Percentiles rank a stretch among this genome's conserved stretches.
Conservation (phyloP, 208 protist species). For the Wallacemonas collosoma region DNA sequence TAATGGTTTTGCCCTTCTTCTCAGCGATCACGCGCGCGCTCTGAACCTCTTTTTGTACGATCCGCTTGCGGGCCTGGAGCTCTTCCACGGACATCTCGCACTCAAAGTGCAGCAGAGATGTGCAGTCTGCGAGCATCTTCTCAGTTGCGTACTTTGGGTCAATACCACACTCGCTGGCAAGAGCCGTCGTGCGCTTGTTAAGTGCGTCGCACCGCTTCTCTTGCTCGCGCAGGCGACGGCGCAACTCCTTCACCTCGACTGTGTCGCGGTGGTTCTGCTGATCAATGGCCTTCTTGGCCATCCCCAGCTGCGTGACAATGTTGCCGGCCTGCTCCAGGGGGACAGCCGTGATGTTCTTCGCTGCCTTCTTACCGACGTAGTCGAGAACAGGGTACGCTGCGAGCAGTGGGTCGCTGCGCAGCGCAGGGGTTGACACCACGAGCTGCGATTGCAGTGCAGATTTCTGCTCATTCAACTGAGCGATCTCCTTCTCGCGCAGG, state of each 20-base stretch:
- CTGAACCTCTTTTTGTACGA: constrained; percentile 67
- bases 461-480: constrained; percentile 57
- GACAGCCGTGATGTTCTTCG: constrained; percentile 39
- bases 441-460: constrained; percentile 51
- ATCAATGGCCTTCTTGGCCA: constrained; percentile 63
- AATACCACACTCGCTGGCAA: constrained; percentile 46
- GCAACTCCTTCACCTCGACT: constrained; percentile 54
- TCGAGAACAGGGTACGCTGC: constrained; percentile 75
- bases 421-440: constrained; percentile 23
- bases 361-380: constrained; percentile 62
- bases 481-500: constrained; percentile 65
- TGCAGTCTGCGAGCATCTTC: constrained; percentile 14
- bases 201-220: constrained; percentile 23
- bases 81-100: constrained; percentile 40
- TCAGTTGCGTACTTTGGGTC: constrained; percentile 31
- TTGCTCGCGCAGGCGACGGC: constrained; percentile 53
- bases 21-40: constrained; percentile 51
- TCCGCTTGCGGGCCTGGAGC: constrained; percentile 47
- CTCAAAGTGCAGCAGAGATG: constrained; percentile 27
- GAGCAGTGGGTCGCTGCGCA: constrained; percentile 47
- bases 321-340: constrained; percentile 78
- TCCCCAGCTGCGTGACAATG: constrained; percentile 67
- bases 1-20: constrained; percentile 70
- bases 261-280: constrained; percentile 56
- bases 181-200: constrained; percentile 21